Evolutionary conservation across 1,284 basidiomycete species (phyloP), one percentile per base, ranked within the genome.

Genomic region (Tylopilus sp.): DNA sequence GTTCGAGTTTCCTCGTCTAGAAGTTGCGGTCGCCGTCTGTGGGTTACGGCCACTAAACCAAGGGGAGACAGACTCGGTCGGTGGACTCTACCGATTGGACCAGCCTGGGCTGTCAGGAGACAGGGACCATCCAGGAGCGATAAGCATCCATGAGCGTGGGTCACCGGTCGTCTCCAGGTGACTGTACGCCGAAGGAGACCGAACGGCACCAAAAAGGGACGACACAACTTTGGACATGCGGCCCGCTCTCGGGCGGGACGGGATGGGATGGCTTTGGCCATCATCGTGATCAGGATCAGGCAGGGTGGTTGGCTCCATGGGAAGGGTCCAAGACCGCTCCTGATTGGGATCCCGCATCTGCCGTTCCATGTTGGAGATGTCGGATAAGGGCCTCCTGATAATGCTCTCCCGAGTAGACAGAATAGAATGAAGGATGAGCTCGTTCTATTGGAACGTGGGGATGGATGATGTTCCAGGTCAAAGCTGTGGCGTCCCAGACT

Each of bases 31-130:
- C 6, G 9, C 52, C 48, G 31, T 45, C 15, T 55, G 37, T 46
- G 39, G 48, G 19, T 10, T 13, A 39, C 60, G 58, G 60, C 31
- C 45, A 61, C 52, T 47, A 60, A 58, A 46, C 35, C n/a, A 42
- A 44, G 56, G 18, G 13, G 31, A 28, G 34, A 25, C 16, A 36
- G 36, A 5, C 36, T 23, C 21, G 21, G 21, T 23, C 21, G 21
- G 6, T 23, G 21, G 21, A 6, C 21, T 42, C 18, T 25, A 41
- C 23, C 38, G 46, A 55, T 47, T 51, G 29, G 49, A 33, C n/a
- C 12, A 26, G 25, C 21, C 21, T 23, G 21, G 15, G 35, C 29
- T 7, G 19, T 44, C 29, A 34, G 44, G n/a, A 51, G 46, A 56
- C 43, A 37, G 30, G 23, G 21, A 6, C 4, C 13, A 42, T 29